Conservation (phyloP, 352 stramenopile species). For the Thraustotheca clavata region DNA sequence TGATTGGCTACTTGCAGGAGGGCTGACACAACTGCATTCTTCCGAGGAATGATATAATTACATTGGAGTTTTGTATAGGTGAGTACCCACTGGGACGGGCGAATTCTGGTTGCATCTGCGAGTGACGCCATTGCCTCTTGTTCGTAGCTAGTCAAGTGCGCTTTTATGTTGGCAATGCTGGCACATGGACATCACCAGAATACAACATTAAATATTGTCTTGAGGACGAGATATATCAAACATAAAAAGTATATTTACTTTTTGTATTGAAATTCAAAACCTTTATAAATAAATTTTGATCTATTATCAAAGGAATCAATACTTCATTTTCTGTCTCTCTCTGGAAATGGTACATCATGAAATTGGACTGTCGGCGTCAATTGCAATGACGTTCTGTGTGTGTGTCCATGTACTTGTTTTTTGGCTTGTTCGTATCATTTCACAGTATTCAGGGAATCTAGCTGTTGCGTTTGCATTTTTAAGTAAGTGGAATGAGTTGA, state of each 20-base stretch:
- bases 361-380: background rate
- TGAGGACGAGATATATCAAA: too few relatives aligned
- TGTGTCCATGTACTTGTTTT: conserved; percentile 14
- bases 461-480: background rate
- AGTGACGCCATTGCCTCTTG: conserved; percentile 3
- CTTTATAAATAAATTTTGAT: too few relatives aligned
- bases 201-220: too few relatives aligned
- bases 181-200: too few relatives aligned
- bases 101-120: background rate
- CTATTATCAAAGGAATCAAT: too few relatives aligned
- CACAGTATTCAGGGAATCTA: background rate
- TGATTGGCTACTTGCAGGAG: background rate
- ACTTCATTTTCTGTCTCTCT: too few relatives aligned
- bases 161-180: too few relatives aligned
- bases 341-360: too few relatives aligned
- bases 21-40: background rate
- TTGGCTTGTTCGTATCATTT: background rate
- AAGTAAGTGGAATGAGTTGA: background rate
- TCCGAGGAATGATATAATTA: background rate
- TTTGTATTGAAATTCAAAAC: too few relatives aligned
- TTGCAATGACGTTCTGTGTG: background rate
- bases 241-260: too few relatives aligned
- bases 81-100: background rate
- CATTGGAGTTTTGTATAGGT: background rate
- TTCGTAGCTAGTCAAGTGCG: too few relatives aligned